Base-by-base conservation (phyloP, 2,329 filamentous ascomycete species). In the Raffaelea deltoideospora region DNA sequence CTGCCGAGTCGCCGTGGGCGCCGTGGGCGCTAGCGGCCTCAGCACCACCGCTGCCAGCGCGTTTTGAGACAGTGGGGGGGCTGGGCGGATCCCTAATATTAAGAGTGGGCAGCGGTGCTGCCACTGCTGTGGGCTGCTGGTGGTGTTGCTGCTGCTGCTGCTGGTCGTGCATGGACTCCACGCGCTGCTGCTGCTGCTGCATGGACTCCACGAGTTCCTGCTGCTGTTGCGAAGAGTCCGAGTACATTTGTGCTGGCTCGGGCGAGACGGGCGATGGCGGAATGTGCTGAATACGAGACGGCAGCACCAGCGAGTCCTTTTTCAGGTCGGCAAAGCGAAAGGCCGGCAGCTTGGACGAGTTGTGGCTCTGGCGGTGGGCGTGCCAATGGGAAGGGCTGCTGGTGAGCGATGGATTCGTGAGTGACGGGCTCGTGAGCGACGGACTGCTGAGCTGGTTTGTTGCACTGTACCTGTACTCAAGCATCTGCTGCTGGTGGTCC, bases 311-410 rank as follows among this genome's bases (percentile, higher is more conserved):
- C 33, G 51, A 44, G 24, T 55, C 48, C 41, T 57, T 54, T 41
- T 56, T 58, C 38, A 64, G 54, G 53, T 71, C 67, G 44, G 59
- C 63, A 48, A 68, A 67, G 40, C 67, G 67, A 51, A 65, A 69
- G 18, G 67, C 60, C 21, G 69, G 67, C 44, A 71, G 53, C 47
- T 71, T 72, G 42, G 67, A 72, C 28, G 66, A 63, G 48, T 61
- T 70, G 51, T 71, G 62, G 49, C 51, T 65, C 44, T 66, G 64
- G 37, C 67, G 65, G 51, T 71, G 67, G 31, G 54, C 51, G 46
- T 71, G 64, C 37, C 57, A 41, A n/a, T n/a, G n/a, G n/a, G n/a
- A n/a, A n/a, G n/a, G n/a, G 41, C 37, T 49, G 41, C 34, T 41
- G 33, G 43, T 39, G 35, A 35, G 43, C 37, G 22, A 30, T n/a